Evolutionary conservation across 495 filamentous ascomycete species (phyloP), one percentile per base, ranked within the genome.

Genomic region (Xylaria palmicola): DNA sequence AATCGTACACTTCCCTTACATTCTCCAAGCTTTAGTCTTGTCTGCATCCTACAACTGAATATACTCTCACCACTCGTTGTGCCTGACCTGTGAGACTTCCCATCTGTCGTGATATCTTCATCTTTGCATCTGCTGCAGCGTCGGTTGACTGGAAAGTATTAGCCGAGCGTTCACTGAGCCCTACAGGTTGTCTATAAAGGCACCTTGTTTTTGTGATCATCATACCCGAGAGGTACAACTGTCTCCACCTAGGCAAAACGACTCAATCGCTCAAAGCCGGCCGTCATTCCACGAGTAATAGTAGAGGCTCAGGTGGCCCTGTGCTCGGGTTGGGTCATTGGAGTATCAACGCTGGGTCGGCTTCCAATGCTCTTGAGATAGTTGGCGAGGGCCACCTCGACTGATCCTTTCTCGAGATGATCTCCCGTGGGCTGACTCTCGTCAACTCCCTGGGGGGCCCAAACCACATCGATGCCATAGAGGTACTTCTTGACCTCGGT

Each of bases 401-500:
- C 29, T 36, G 17, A 17, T 34, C 48, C 29, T 51, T 2, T 36
- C 9, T 9, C 0, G 8, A 0, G 17, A 13, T 30, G 48, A 19
- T 51, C 29, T 34, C 48, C 29, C 10, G 48, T 51, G 30, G 36
- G 48, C n/a, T 36, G n/a, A 22, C 19, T 6, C 29, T 34, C 24
- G 29, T 36, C 48, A 19, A 51, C 17, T 34, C 17, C 30, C 19
- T 36, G 29, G 8, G 48, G 48, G 17, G n/a, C 17, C 48, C 48
- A 51, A 20, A n/a, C 5, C 30, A 36, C 30, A 20, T 13, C 17
- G 30, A 51, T 8, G n/a, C 7, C 19, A 15, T 51, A 36, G 24
- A 51, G 48, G 19, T 51, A 51, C 30, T 51, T 51, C 30, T 51
- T 51, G 30, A 51, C 22, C 48, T 51, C 48, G 3, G 30, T 22